Conservation (phyloP, 2,329 filamentous ascomycete species). For the Teratosphaeria destructans region DNA sequence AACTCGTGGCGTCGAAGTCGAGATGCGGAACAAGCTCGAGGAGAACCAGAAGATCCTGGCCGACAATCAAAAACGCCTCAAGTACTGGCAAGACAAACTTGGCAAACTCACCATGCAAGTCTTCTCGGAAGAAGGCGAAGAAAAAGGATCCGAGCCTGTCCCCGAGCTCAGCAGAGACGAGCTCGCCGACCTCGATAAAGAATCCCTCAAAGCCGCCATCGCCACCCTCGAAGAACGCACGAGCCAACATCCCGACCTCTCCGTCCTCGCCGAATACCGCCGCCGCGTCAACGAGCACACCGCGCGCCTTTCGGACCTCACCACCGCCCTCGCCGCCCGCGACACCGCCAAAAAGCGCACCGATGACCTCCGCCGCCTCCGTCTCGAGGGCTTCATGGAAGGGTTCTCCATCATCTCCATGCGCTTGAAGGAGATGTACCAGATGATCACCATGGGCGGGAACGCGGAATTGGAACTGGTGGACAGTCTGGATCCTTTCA, state of each 20-base stretch:
- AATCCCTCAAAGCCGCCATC: conserved; percentile 53
- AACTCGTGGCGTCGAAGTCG: conserved; percentile 81
- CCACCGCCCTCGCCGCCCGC: conserved; percentile 63
- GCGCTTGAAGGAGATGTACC: conserved; percentile 98
- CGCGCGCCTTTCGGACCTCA: conserved; percentile 71
- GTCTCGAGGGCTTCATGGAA: conserved; percentile 95
- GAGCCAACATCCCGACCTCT: conserved; percentile 78
- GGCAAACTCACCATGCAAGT: conserved; percentile 75
- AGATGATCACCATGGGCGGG: conserved; percentile 99
- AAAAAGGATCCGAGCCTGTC: conserved; percentile 49
- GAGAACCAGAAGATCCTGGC: conserved; percentile 82
- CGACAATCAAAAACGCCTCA: conserved; percentile 75
- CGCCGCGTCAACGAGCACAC: conserved; percentile 75
- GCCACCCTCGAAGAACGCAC: conserved; percentile 62
- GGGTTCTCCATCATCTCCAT: conserved; percentile 91
- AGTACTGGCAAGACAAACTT: conserved; percentile 85
- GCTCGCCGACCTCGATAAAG: conserved; percentile 53
- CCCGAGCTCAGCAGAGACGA: conserved; percentile 70
- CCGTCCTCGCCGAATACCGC: conserved; percentile 80
- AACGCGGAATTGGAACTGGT: conserved; percentile 97
- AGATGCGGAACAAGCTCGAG: conserved; percentile 97
- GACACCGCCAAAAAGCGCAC: conserved; percentile 85
- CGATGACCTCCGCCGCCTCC: conserved; percentile 80
- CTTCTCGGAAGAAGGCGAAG: conserved; percentile 49
- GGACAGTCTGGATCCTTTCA: conserved; percentile 91